Evolutionary conservation across 768 basidiomycete species (phyloP), one percentile per base, ranked within the genome.

Genomic region (Cantharellus anzutake): DNA sequence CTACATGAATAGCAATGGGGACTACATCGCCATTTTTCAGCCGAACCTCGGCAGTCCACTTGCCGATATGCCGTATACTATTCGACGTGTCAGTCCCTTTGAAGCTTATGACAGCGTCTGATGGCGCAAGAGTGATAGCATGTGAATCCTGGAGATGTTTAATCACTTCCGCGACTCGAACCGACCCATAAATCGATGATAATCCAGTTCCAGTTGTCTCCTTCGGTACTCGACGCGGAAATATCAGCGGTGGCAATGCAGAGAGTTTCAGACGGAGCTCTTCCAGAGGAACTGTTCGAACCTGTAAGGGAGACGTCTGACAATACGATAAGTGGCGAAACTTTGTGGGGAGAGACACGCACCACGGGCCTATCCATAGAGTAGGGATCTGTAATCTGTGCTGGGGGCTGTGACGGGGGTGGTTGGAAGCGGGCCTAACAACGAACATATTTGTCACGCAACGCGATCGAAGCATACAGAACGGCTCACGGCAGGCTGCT

Each of bases 141-240:
- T 61, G 51, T 2, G 41, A 50, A 5, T 55, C 61, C 7, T 55
- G 38, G 48, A 62, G 42, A 14, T 61, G 51, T 16, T 56, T 38
- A 16, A 41, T 51, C 44, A 62, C 39, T 35, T 62, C 61, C 20
- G 61, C 35, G 20, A 58, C 38, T 14, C 58, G 57, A 11, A 62
- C 62, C 29, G 62, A 62, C 29, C 62, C 62, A 41, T 56, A 63
- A 34, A 63, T 62, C 4, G 61, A 37, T n/a, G 34, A 35, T 34
- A 56, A 34, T n/a, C 35, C 38, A 56, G 59, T 4, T 14, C 59
- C 39, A n/a, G 59, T n/a, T 4, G 60, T n/a, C 4, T 34, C 5
- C 5, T 5, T 48, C 20, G 5, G 5, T 7, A 57, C 51, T 3
- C 61, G 61, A 34, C 62, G 62, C 16, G 39, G 44, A 34, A 63